Evolutionary conservation across 1,284 basidiomycete genomes (phyloP).

Genomic region (Trichosporon sp.): DNA sequence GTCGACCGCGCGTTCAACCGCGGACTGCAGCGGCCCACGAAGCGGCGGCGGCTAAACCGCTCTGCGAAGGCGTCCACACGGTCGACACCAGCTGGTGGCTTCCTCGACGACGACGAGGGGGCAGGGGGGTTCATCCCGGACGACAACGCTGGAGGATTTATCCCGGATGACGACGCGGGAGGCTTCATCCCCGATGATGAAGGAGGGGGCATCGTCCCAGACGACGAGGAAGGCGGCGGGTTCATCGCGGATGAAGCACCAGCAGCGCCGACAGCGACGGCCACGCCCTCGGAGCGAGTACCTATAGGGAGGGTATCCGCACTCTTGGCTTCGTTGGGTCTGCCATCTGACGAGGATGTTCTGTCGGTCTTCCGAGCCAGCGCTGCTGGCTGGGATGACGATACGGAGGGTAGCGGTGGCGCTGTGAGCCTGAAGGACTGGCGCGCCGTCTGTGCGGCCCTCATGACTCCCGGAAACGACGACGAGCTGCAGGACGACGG

Average conservation of each 20-base stretch:
- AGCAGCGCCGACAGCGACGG: not conserved
- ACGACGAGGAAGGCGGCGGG: slow-evolving; percentile 20
- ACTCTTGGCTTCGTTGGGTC: slow-evolving; percentile 33
- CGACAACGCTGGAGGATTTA: slow-evolving; percentile 23
- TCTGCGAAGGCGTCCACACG: not conserved
- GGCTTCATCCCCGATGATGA: slow-evolving; percentile 24
- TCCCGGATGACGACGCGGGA: slow-evolving; percentile 18
- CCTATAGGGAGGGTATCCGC: slow-evolving; percentile 36
- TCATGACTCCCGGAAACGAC: slow-evolving; percentile 37
- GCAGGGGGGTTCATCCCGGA: slow-evolving; percentile 25
- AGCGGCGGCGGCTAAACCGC: slow-evolving; percentile 9
- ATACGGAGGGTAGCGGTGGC: slow-evolving; percentile 13
- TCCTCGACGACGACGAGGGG: slow-evolving; percentile 9
- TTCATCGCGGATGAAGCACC: slow-evolving; percentile 22
- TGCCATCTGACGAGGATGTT: slow-evolving; percentile 48
- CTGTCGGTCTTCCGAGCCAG: slow-evolving; percentile 42
- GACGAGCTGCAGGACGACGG: slow-evolving; percentile 20
- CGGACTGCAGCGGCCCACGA: slow-evolving; percentile 21
- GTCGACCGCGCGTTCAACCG: slow-evolving; percentile 45
- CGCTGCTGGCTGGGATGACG: slow-evolving; percentile 41
- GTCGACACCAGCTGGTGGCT: slow-evolving; percentile 12
- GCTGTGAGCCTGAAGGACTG: slow-evolving; percentile 36
- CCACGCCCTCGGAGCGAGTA: slow-evolving; percentile 16
- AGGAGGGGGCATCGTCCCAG: slow-evolving; percentile 24
- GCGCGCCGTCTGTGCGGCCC: slow-evolving; percentile 43